Conservation (phyloP, 1,284 basidiomycete genomes). For the Trichosporon sp. region DNA sequence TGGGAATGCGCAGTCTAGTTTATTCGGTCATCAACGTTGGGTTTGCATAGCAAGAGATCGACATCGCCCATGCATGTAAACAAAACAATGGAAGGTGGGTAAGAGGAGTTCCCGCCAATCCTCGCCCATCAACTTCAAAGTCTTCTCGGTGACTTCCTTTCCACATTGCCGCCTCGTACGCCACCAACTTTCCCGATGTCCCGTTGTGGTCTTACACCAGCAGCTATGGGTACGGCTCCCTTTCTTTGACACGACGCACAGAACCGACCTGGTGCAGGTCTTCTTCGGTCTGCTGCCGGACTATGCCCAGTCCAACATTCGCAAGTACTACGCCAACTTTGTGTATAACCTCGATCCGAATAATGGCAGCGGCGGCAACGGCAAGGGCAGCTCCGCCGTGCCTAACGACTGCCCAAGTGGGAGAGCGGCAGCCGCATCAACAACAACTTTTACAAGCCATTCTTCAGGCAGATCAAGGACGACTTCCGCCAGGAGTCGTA, state of each 20-base stretch:
- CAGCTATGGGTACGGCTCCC: slow-evolving; percentile 28
- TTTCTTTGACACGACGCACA: slow-evolving; percentile 30
- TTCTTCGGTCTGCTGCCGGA: slow-evolving; percentile 30
- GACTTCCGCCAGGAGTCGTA: slow-evolving; percentile 19
- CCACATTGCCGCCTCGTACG: slow-evolving; percentile 29
- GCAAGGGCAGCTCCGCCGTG: slow-evolving; percentile 4
- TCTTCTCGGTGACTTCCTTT: slow-evolving; percentile 25
- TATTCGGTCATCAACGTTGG: no score
- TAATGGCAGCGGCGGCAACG: slow-evolving; percentile 26
- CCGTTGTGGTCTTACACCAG: slow-evolving; percentile 32
- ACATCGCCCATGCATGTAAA: no score
- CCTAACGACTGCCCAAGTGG: slow-evolving; percentile 25
- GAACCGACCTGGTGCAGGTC: slow-evolving; percentile 30
- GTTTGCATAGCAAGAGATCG: no score
- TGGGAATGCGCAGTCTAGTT: no score
- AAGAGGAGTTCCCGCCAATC: no score
- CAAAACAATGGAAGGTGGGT: no score
- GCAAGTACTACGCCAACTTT: slow-evolving; percentile 34
- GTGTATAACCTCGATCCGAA: slow-evolving; percentile 35
- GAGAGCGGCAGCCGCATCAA: not conserved
- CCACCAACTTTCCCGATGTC: slow-evolving; percentile 20
- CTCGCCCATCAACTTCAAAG: no score
- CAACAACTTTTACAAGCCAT: slow-evolving; percentile 22
- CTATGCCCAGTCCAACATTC: slow-evolving; percentile 27
- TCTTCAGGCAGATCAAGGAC: slow-evolving; percentile 23